A percentile compares a stretch with the other conserved stretches of the same genome.
Evolutionary conservation across 177 flowering plant genomes (phyloP).

Genomic region (Tripterygium wilfordii): DNA sequence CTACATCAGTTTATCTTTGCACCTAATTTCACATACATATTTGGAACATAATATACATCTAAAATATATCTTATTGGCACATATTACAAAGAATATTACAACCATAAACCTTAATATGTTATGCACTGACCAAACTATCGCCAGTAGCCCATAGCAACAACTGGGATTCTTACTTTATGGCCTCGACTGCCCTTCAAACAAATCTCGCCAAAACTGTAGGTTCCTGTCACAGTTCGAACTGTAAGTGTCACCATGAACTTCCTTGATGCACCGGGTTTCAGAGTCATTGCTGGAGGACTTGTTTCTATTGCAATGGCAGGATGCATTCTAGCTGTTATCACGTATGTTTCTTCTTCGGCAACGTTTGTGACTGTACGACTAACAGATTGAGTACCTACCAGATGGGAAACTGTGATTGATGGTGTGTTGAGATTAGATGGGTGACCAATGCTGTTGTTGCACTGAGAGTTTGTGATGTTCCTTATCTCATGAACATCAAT

Average conservation of each 20-base stretch:
- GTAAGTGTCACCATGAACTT: constrained; percentile 67
- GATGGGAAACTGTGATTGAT: constrained; percentile 78
- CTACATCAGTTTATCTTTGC: constrained; percentile 21
- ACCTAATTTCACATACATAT: constrained; percentile 15
- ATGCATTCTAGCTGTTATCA: constrained; percentile 62
- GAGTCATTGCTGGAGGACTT: constrained; percentile 83
- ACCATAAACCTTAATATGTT: constrained; percentile 13
- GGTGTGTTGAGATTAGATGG: constrained; percentile 80
- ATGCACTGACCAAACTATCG: constrained; percentile 20
- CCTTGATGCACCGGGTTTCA: constrained; percentile 61
- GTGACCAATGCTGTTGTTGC: constrained; percentile 65
- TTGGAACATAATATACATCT: constrained; percentile 13
- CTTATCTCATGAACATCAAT: constrained; percentile 61
- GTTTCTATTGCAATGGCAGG: constrained; percentile 75
- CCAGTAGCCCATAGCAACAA: constrained; percentile 82
- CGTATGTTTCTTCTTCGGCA: constrained; percentile 77
- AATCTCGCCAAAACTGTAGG: constrained; percentile 82
- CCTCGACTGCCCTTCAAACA: constrained; percentile 85
- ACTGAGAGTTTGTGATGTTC: constrained; percentile 55
- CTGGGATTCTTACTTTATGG: constrained; percentile 90
- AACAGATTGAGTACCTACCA: constrained; percentile 61
- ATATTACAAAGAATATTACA: constrained; percentile 39
- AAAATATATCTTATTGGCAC: constrained; percentile 26
- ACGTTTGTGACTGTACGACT: constrained; percentile 83
- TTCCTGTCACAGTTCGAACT: constrained; percentile 62